Conservation (phyloP, 495 filamentous ascomycete genomes). For the Barbatosphaeria neglecta region DNA sequence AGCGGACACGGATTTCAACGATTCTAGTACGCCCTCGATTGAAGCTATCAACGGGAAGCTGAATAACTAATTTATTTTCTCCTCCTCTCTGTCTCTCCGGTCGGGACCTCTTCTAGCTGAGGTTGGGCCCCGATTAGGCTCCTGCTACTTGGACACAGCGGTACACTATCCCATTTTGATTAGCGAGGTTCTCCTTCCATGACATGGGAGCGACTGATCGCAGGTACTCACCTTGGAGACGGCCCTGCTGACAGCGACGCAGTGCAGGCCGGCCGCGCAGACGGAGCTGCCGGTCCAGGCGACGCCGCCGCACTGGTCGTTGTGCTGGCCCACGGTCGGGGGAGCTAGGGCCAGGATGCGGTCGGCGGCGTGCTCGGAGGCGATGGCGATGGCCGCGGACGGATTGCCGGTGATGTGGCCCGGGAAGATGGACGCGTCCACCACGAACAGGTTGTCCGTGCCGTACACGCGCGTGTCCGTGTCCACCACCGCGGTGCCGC, state of each 20-base stretch:
- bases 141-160: no score
- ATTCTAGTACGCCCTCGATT: no score
- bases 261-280: slow-evolving; percentile 3
- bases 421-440: slow-evolving; percentile 54
- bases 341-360: slow-evolving; percentile 37
- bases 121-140: no score
- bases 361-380: slow-evolving; percentile 45
- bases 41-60: no score
- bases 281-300: slow-evolving; percentile 11
- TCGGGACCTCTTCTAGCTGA: no score
- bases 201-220: no score
- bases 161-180: not conserved
- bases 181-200: no score
- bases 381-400: slow-evolving; percentile 45
- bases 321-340: slow-evolving; percentile 4
- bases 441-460: slow-evolving; percentile 55
- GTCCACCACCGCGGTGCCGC: slow-evolving; percentile 56
- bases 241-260: not conserved
- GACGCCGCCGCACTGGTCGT: slow-evolving; percentile 33
- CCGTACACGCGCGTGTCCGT: slow-evolving; percentile 59
- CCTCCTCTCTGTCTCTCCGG: no score
- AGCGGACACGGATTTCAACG: no score
- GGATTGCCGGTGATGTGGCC: slow-evolving; percentile 50
- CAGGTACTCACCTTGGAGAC: not conserved
- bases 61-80: no score